Base-by-base conservation (phyloP, 768 basidiomycete genomes). In the Phanerochaete carnosa region DNA sequence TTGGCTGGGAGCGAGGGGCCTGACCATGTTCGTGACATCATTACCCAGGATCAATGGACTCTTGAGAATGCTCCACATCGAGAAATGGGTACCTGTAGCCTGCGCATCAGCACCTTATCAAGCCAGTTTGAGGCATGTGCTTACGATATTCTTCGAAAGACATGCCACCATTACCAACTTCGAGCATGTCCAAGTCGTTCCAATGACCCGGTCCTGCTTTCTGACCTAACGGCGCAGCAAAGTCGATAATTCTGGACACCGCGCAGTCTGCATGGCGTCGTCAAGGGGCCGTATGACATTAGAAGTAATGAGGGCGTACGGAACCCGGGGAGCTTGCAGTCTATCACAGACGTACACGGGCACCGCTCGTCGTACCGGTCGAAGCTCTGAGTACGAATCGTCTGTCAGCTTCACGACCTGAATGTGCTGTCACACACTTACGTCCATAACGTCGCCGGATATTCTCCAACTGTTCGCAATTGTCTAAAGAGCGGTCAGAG, bases 1-100 rank as follows among this genome's bases (percentile, higher is more conserved):
- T 28, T 6, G n/a, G 57, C 30, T 6, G 22, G 23, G 2, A 29
- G 8, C 26, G 46, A 1, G 16, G 30, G 26, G 2, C 43, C 62
- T 16, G 33, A 74, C 74, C 77, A 77, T 78, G 52, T 65, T 66
- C 4, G 72, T 73, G 19, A 77, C 59, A 54, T 78, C 76, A 63
- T 78, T 75, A 0, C 78, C 78, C 4, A 79, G 68, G 45, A 78
- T 77, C 11, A 79, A 69, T 0, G 77, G 76, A 50, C 73, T 74
- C 69, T 79, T 79, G 28, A 75, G 64, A n/a, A 79, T 59, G 9
- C 73, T 70, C 77, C 77, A 79, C 70, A 79, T 73, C 1, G 74
- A 72, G 59, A 78, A 76, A 63, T 79, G 75, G 3, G 74, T 75
- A 23, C 74, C 75, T 76, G 57, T 16, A 43, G 4, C 3, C n/a